phyloP scores from a whole-genome alignment of 257 asterid species.

The Gardenia jasminoides region DNA sequence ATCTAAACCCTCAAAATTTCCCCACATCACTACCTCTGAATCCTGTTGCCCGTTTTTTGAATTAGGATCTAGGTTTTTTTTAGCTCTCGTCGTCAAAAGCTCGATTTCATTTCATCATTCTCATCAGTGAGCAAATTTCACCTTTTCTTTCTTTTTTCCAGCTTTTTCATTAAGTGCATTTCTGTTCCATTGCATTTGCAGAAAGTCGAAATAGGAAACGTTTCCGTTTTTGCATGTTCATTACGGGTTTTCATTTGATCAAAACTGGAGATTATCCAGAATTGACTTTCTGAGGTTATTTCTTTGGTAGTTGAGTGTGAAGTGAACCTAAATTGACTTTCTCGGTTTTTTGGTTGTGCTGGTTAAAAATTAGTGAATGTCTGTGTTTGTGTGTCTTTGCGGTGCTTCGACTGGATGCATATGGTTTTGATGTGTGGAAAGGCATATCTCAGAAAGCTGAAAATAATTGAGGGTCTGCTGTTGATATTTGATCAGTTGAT shows the following conservation, averaged over 20 bases:
- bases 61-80: constrained; percentile 26
- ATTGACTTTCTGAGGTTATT: background rate
- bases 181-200: background rate
- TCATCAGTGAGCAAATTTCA: constrained; percentile 10
- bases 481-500: background rate
- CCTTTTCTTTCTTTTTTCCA: background rate
- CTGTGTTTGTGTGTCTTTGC: background rate
- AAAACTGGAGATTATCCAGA: background rate
- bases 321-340: background rate
- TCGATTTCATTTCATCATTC: background rate
- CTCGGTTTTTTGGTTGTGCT: background rate
- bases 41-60: background rate
- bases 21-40: background rate
- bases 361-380: background rate
- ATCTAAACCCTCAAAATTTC: background rate
- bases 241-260: background rate
- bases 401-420: background rate
- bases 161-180: background rate
- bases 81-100: background rate
- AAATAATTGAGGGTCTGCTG: background rate
- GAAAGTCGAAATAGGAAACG: background rate
- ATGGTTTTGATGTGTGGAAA: too few species aligned
- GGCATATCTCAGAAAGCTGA: background rate
- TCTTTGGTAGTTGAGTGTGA: background rate
- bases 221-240: background rate